These are phyloP conservation scores for Raddia guianensis DNA, from an alignment of 176 grass and related monocot species.

Conservation along the genomic window DNA sequence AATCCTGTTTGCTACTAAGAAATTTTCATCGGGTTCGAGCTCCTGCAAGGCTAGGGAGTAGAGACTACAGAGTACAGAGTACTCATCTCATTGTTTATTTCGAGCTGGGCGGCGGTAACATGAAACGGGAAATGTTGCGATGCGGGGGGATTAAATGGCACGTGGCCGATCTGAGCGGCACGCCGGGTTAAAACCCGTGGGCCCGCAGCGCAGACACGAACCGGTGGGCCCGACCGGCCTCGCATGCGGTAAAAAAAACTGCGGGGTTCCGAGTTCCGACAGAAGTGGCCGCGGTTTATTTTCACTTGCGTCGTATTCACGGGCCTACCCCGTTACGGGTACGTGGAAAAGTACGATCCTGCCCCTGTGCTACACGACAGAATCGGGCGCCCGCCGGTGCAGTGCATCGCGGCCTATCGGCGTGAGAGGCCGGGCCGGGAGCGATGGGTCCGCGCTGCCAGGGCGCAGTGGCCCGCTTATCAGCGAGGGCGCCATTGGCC, in stretches of 20 bases:
- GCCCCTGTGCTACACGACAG: conserved; percentile 42
- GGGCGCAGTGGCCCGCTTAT: neutral
- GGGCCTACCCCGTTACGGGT: neutral
- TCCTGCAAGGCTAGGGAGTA: neutral
- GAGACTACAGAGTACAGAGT: neutral
- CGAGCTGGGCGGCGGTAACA: conserved; percentile 26
- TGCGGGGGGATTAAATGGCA: conserved; percentile 40
- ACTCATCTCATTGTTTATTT: conserved; percentile 17
- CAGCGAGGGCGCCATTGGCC: neutral
- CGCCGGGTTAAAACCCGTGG: conserved; percentile 28
- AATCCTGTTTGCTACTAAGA: neutral
- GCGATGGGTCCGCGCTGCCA: neutral
- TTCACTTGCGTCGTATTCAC: conserved; percentile 44
- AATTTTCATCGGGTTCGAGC: neutral
- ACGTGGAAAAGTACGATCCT: conserved; percentile 22
- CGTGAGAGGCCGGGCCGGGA: neutral
- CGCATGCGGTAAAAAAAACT: conserved; percentile 39
- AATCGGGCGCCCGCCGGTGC: neutral
- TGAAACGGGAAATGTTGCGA: conserved; percentile 50
- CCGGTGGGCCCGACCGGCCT: neutral
- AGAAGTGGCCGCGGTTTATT: neutral
- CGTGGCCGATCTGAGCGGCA: conserved; percentile 47
- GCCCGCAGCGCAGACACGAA: neutral
- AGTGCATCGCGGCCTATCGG: neutral
- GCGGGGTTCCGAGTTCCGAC: conserved; percentile 11